These are phyloP conservation scores for Teunomyces kruisii DNA, from an alignment of 805 yeast genomes.

Conservation along the genomic window DNA sequence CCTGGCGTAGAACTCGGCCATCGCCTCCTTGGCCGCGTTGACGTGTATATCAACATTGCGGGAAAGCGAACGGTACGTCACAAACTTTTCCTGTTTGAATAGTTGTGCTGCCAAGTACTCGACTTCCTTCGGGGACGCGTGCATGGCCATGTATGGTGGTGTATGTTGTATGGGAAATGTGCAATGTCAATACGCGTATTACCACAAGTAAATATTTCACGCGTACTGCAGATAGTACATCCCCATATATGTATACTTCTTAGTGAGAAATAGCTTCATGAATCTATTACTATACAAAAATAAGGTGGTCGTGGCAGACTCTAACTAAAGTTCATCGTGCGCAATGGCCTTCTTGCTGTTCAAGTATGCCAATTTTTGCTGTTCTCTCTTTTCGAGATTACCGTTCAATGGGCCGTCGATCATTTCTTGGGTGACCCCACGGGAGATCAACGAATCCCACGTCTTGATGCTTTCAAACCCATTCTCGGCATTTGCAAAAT, in stretches of 20 bases:
- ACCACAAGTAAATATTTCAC: no score
- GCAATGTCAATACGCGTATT: no score
- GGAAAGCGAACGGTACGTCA: constrained; percentile 44
- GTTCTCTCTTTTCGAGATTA: constrained; percentile 28
- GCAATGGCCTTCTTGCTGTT: not conserved
- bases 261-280: no score
- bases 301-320: not conserved
- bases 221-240: not conserved
- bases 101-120: constrained; percentile 30
- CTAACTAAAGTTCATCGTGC: not conserved
- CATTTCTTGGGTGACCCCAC: constrained; percentile 44
- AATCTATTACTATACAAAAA: not conserved
- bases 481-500: constrained; percentile 65
- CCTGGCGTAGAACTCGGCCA: constrained; percentile 37
- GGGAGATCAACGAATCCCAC: constrained; percentile 53
- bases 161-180: not conserved
- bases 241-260: no score
- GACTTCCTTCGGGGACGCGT: constrained; percentile 24
- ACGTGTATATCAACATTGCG: constrained; percentile 39
- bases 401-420: constrained; percentile 39
- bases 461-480: constrained; percentile 68
- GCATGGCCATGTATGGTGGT: constrained; percentile 30
- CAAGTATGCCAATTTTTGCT: constrained; percentile 13
- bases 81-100: constrained; percentile 21
- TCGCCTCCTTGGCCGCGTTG: constrained; percentile 36